phyloP scores from a whole-genome alignment of 2,329 filamentous ascomycete species.

The Paraphoma sp. region DNA sequence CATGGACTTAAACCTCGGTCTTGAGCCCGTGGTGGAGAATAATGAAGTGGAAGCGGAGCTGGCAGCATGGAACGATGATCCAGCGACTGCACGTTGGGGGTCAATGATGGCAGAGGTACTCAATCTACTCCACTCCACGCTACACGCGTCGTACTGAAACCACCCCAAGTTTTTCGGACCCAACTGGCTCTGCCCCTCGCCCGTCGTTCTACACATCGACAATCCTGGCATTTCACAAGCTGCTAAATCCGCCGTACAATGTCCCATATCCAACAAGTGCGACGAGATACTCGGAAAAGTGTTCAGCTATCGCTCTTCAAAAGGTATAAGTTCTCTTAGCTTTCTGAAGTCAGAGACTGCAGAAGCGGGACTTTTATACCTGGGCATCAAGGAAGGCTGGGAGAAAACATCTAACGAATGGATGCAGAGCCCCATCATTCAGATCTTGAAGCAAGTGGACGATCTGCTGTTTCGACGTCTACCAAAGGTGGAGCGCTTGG shows the following conservation, averaged over 20 bases:
- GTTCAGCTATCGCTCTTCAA: conserved; percentile 19
- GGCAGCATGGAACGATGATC: conserved; percentile 19
- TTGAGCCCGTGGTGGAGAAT: conserved; percentile 21
- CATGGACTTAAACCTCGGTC: conserved; percentile 14
- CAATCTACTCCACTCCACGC: not conserved
- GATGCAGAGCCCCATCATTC: conserved; percentile 38
- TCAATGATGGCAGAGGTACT: conserved; percentile 37
- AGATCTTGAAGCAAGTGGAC: conserved; percentile 38
- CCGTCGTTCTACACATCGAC: conserved; percentile 38
- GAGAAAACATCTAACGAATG: conserved; percentile 27
- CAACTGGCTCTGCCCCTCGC: conserved; percentile 36
- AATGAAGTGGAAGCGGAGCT: conserved; percentile 11
- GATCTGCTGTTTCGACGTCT: conserved; percentile 36
- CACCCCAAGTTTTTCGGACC: conserved; percentile 36
- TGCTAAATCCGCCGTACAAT: conserved; percentile 15
- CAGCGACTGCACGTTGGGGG: conserved; percentile 33
- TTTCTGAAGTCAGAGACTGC: conserved; percentile 10
- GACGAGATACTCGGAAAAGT: conserved; percentile 42
- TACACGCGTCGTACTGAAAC: not conserved
- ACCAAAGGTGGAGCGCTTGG: conserved; percentile 32
- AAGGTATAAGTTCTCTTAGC: conserved; percentile 14
- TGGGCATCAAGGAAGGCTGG: conserved; percentile 41
- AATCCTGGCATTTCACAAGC: conserved; percentile 13
- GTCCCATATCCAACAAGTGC: conserved; percentile 36
- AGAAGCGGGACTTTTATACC: conserved; percentile 38